A percentile compares a stretch with the other conserved stretches of the same genome.
These are phyloP conservation scores for Cinnamomum micranthum DNA, from an alignment of 164 flowering plant species.

Conservation along the genomic window DNA sequence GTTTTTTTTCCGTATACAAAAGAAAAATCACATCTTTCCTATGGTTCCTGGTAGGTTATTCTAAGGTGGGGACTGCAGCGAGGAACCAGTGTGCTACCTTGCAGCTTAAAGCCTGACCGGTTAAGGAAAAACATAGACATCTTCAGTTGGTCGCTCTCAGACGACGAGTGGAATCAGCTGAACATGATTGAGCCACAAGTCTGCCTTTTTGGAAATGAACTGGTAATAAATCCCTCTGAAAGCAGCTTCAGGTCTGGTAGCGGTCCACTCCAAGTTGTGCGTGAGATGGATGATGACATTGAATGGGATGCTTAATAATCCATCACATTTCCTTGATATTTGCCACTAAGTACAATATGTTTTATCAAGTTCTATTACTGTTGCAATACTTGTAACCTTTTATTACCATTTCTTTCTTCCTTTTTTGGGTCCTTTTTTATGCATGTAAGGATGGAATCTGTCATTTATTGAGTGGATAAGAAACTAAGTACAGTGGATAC, in stretches of 20 bases:
- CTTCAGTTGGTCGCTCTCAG: slow-evolving; percentile 59
- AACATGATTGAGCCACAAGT: slow-evolving; percentile 63
- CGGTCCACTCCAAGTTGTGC: slow-evolving; percentile 62
- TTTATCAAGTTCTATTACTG: background rate
- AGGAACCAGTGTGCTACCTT: slow-evolving; percentile 70
- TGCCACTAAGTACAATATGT: background rate
- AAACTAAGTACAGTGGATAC: background rate
- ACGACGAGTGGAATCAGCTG: slow-evolving; percentile 47
- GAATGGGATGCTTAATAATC: slow-evolving; percentile 36
- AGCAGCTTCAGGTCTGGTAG: slow-evolving; percentile 34
- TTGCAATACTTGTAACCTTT: background rate
- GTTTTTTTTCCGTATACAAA: background rate
- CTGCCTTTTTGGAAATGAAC: slow-evolving; percentile 50
- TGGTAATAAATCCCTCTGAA: slow-evolving; percentile 26
- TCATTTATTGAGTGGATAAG: too few relatives aligned
- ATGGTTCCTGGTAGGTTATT: slow-evolving; percentile 34
- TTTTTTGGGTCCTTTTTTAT: too few relatives aligned
- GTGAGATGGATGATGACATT: slow-evolving; percentile 56
- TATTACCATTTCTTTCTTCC: too few relatives aligned
- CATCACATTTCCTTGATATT: background rate
- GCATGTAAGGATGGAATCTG: too few relatives aligned
- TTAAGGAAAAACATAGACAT: slow-evolving; percentile 54
- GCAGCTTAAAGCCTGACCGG: slow-evolving; percentile 56
- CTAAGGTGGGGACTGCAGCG: slow-evolving; percentile 71
- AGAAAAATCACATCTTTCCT: background rate